Base-by-base conservation (phyloP, 768 basidiomycete genomes). In the Calocybe gangraenosa region DNA sequence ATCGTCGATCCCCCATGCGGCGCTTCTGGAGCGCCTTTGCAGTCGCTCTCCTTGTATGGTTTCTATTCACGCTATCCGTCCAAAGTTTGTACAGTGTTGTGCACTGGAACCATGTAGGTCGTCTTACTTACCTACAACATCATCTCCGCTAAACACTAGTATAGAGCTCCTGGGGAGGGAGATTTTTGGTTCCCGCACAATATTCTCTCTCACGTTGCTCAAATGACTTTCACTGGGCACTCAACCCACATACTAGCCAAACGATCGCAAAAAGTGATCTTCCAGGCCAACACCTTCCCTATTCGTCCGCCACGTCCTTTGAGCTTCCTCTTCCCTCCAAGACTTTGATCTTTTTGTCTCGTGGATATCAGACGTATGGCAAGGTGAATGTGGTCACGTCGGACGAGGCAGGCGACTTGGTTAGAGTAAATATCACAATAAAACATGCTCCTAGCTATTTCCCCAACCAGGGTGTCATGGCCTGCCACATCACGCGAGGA, bases 401-500 rank as follows among this genome's bases (percentile, higher is more conserved):
- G 6, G 38, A 58, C 1, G 48, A 55, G 13, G 19, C 43, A 19
- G 42, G 50, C 8, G 59, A 65, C 42, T 43, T 50, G 8, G 60
- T 51, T 7, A 51, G 45, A 13, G 63, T 68, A 8, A 46, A 64
- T 14, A 50, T 68, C 23, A 52, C 43, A 0, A 50, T 66, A 0
- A 51, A 54, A 25, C 61, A 66, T 40, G 32, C 45, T 30, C 41
- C 35, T 14, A 32, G 28, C 10, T 39, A 47, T 41, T 49, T 52
- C 7, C 60, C 53, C 22, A 60, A 63, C 37, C 22, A 36, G 3
- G 52, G 42, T 14, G 58, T 60, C 13, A 60, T 62, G 40, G 58
- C 64, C 11, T 70, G 68, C 52, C 44, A 58, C 10, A 51, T 65
- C 37, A 40, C 49, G 35, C 59, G 64, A 8, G 43, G 46, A 9